These are phyloP conservation scores for Sclerotinia glacialis DNA, from an alignment of 2,329 filamentous ascomycete species.

Conservation along the genomic window DNA sequence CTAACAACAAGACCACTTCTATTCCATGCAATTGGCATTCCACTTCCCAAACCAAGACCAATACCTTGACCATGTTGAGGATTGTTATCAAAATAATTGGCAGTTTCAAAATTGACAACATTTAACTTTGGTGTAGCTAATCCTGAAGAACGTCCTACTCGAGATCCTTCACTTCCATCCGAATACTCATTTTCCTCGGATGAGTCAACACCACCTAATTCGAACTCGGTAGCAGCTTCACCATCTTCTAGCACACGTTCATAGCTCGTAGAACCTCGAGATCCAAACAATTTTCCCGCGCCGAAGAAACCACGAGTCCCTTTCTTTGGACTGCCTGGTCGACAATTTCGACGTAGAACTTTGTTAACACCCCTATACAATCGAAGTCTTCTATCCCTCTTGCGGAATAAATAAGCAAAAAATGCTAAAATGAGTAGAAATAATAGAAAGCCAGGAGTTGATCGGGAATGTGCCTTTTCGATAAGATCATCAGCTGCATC, in stretches of 20 bases:
- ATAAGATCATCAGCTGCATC: conserved; percentile 58
- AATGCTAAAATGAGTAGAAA: conserved; percentile 71
- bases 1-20: conserved; percentile 73
- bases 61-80: conserved; percentile 30
- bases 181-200: conserved; percentile 64
- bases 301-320: conserved; percentile 48
- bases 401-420: conserved; percentile 70
- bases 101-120: conserved; percentile 49
- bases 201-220: conserved; percentile 63
- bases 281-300: conserved; percentile 63
- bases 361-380: conserved; percentile 54
- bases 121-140: conserved; percentile 64
- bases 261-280: conserved; percentile 58
- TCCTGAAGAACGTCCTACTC: conserved; percentile 61
- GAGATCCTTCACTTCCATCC: conserved; percentile 57
- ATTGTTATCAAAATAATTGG: conserved; percentile 34
- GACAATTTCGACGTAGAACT: conserved; percentile 45
- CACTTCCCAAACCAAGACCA: conserved; percentile 30
- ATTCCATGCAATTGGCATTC: conserved; percentile 48
- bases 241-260: conserved; percentile 86
- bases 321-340: conserved; percentile 49
- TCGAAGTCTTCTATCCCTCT: conserved; percentile 69
- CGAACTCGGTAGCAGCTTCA: conserved; percentile 66
- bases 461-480: conserved; percentile 61
- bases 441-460: conserved; percentile 72